These are phyloP conservation scores for Neonothopanus nambi DNA, from an alignment of 1,284 basidiomycete genomes.

Conservation along the genomic window DNA sequence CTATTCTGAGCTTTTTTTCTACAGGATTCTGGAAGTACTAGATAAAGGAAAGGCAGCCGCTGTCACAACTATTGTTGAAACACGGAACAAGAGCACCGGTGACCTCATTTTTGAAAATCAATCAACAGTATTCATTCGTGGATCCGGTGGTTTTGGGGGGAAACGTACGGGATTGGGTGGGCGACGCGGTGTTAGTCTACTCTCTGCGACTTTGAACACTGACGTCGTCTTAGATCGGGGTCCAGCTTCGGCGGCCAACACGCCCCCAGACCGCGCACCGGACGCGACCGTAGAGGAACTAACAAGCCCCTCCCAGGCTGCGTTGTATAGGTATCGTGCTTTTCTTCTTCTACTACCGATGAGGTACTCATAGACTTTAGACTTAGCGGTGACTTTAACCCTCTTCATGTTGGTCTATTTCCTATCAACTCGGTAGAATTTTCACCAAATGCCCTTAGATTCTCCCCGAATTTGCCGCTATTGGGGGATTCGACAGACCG, in stretches of 20 bases:
- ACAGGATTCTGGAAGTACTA: slow-evolving; percentile 76
- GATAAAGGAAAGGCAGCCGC: slow-evolving; percentile 94
- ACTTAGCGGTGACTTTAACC: slow-evolving; percentile 89
- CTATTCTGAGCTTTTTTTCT: not conserved
- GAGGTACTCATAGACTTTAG: slow-evolving; percentile 33
- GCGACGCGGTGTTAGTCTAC: slow-evolving; percentile 19
- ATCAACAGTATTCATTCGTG: slow-evolving; percentile 91
- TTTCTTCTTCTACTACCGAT: not conserved
- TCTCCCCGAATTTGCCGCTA: slow-evolving; percentile 88
- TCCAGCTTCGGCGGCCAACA: slow-evolving; percentile 83
- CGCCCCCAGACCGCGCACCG: slow-evolving; percentile 79
- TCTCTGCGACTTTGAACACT: not conserved
- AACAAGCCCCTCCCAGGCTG: slow-evolving; percentile 82
- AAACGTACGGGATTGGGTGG: slow-evolving; percentile 81
- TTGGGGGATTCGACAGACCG: slow-evolving; percentile 94
- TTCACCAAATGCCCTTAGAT: slow-evolving; percentile 53
- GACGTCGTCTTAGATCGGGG: slow-evolving; percentile 72
- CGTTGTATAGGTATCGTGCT: slow-evolving; percentile 75
- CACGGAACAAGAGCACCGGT: slow-evolving; percentile 78
- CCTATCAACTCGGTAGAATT: not conserved
- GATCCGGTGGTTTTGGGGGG: slow-evolving; percentile 94
- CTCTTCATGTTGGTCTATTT: slow-evolving; percentile 66
- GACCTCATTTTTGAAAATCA: slow-evolving; percentile 91
- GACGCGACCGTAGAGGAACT: slow-evolving; percentile 88
- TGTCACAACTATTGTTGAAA: slow-evolving; percentile 78